Evolutionary conservation across 192 early-diverging fungal genomes (phyloP).

Genomic region (Rhizophagus prolifer): DNA sequence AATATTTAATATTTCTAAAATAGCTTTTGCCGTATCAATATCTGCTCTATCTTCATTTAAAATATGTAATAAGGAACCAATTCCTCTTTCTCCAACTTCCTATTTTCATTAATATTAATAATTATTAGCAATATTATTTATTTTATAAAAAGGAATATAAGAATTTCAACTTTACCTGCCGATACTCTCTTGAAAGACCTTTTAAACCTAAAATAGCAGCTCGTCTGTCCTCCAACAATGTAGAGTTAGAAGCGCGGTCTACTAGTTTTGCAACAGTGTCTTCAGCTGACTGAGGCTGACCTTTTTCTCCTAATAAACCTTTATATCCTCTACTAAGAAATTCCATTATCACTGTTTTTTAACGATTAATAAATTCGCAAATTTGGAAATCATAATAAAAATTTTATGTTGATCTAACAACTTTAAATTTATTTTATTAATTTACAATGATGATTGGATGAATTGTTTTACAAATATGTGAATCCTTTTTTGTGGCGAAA

Average conservation of each 20-base stretch:
- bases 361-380: no score
- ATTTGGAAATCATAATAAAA: no score
- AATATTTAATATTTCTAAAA: conserved; percentile 86
- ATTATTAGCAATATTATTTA: background rate
- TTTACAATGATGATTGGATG: no score
- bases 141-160: background rate
- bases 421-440: no score
- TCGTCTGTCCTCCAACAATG: conserved; percentile 86
- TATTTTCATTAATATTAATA: conserved; percentile 33
- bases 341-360: conserved; percentile 2
- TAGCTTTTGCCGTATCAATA: conserved; percentile 80
- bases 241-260: conserved; percentile 80
- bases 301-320: conserved; percentile 63
- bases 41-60: conserved; percentile 82
- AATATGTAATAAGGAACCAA: conserved; percentile 70
- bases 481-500: no score
- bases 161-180: conserved; percentile 45
- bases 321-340: conserved; percentile 43
- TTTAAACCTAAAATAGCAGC: conserved; percentile 85
- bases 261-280: conserved; percentile 84
- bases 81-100: conserved; percentile 83
- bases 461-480: no score
- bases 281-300: conserved; percentile 58
- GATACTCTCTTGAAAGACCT: conserved; percentile 82
- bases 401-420: no score